Conservation (phyloP, 306 rosid species). For the Ormosia emarginata region DNA sequence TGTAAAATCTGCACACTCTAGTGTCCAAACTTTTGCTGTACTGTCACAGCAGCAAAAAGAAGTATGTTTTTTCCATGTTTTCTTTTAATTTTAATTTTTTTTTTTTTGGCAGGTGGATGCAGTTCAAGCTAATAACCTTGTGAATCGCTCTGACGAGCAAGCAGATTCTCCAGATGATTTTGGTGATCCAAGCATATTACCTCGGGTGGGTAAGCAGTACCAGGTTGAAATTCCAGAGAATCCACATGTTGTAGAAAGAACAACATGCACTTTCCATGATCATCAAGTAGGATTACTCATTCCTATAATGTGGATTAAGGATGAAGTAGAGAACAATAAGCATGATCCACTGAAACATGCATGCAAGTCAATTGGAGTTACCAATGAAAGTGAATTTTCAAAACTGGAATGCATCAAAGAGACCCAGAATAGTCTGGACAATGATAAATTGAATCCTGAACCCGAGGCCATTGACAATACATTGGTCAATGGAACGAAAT, state of each 20-base stretch:
- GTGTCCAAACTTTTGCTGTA: background rate
- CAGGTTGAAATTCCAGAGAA: slow-evolving; percentile 49
- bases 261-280: background rate
- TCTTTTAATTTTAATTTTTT: background rate
- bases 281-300: slow-evolving; percentile 31
- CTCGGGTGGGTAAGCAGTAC: slow-evolving; percentile 53
- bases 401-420: too few relatives aligned
- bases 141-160: slow-evolving; percentile 23
- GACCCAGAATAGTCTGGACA: background rate
- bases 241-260: background rate
- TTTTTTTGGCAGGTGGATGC: slow-evolving; percentile 42
- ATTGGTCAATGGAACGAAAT: background rate
- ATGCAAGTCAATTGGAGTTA: background rate
- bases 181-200: slow-evolving; percentile 43
- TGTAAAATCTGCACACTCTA: background rate
- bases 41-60: background rate
- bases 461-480: background rate
- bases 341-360: slow-evolving; percentile 12
- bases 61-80: background rate
- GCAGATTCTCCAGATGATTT: slow-evolving; percentile 29
- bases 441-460: too few relatives aligned
- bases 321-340: background rate
- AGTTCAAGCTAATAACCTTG: slow-evolving; percentile 24
- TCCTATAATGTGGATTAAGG: slow-evolving; percentile 35
- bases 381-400: background rate